phyloP scores from a whole-genome alignment of 116 monocot species.

The Dioscorea cayenensis region DNA sequence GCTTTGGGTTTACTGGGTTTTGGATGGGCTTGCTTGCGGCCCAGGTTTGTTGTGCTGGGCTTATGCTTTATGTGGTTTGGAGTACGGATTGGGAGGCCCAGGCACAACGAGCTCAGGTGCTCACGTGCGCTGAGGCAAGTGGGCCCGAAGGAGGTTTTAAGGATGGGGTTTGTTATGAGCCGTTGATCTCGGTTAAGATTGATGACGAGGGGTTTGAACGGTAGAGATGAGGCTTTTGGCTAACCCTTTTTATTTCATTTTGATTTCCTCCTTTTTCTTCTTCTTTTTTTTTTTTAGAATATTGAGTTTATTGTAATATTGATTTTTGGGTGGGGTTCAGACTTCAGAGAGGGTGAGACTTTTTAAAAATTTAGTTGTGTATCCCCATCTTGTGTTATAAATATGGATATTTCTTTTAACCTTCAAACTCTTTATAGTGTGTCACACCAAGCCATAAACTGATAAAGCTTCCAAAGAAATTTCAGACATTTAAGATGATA shows the following conservation, averaged over 20 bases:
- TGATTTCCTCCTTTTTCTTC: background rate
- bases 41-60: constrained; percentile 11
- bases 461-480: no score
- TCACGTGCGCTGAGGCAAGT: background rate
- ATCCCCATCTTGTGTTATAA: no score
- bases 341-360: no score
- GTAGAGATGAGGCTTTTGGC: background rate
- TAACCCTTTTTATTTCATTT: background rate
- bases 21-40: constrained; percentile 10
- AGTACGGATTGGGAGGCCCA: constrained; percentile 10
- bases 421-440: no score
- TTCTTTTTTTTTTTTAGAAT: background rate
- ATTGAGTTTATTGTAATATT: background rate
- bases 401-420: no score
- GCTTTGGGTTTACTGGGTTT: constrained; percentile 2
- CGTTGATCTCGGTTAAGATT: constrained; percentile 5
- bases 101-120: constrained; percentile 3
- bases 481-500: no score
- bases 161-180: background rate
- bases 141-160: background rate
- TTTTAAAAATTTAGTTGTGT: no score
- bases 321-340: background rate
- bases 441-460: no score
- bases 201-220: background rate
- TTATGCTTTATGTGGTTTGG: constrained; percentile 6